Base-by-base conservation (phyloP, 1,284 basidiomycete genomes). In the Marasmius sp. region DNA sequence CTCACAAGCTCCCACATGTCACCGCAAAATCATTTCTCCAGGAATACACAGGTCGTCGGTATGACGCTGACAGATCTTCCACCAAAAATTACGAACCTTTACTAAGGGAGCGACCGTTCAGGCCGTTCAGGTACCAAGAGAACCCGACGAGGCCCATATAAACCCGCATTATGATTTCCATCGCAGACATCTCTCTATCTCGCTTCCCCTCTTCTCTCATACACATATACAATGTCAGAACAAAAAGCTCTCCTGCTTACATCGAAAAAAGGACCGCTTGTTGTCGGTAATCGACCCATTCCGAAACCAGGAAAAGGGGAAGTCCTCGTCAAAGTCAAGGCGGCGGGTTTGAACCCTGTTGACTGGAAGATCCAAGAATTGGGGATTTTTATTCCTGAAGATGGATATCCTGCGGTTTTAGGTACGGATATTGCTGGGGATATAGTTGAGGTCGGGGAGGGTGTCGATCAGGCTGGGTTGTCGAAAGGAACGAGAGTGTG, bases 381-480 rank as follows among this genome's bases (percentile, higher is more conserved):
- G 20, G 75, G 71, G 3, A 16, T 71, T 0, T 66, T 73, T 14
- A 38, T 54, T 2, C 5, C 45, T 20, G 45, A 47, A 14, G 20
- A 38, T 11, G 52, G 66, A 0, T 80, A 68, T 60, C 78, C 76
- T 5, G 69, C 74, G 6, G 65, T 78, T 34, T 63, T 82, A 34
- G 84, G 84, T 18, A 71, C 71, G n/a, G 85, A 85, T 64, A 74
- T 76, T 60, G 73, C 76, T 6, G 85, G 84, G 3, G 70, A 74
- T 1, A 77, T 85, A 27, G 76, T 77, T 50, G 70, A 71, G 37
- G 68, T 81, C 27, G 81, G 79, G 11, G 66, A 72, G 33, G 76
- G 74, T 6, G 74, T 78, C 0, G 34, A 54, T n/a, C 34, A 33
- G 9, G 61, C 67, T 4, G 64, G 53, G 8, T 57, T 16, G 12